phyloP scores from a whole-genome alignment of 2,329 filamentous ascomycete species.

The Fusarium fujikuroi region DNA sequence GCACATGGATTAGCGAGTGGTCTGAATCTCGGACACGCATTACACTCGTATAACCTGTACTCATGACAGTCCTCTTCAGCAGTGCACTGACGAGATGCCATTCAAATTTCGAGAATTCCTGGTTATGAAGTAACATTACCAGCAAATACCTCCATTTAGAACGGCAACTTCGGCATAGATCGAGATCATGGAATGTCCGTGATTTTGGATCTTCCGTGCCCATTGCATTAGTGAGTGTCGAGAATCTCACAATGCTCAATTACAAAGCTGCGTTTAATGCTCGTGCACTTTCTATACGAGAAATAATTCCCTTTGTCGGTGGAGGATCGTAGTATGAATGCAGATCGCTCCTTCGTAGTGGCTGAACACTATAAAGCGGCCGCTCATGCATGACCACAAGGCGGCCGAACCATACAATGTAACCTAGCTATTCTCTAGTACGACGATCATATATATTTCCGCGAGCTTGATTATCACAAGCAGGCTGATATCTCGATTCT shows the following conservation, averaged over 20 bases:
- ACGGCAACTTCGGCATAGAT: not conserved
- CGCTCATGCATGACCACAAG: not conserved
- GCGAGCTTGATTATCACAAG: not conserved
- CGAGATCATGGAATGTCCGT: not conserved
- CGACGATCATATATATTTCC: not conserved
- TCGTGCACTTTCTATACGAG: not conserved
- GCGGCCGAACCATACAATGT: not conserved
- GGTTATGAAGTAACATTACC: too few relatives aligned
- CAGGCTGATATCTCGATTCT: too few relatives aligned
- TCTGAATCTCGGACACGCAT: not conserved
- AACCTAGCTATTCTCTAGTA: not conserved
- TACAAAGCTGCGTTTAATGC: accelerated
- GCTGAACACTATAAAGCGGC: not conserved
- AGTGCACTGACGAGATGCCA: too few relatives aligned
- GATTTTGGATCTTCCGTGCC: accelerated
- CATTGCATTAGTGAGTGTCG: accelerated
- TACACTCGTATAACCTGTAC: not conserved
- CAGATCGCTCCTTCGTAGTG: not conserved
- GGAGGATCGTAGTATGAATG: not conserved
- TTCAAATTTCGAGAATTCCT: too few relatives aligned
- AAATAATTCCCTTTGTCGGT: accelerated
- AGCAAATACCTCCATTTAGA: accelerated
- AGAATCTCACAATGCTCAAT: not conserved
- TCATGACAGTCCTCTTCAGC: too few relatives aligned
- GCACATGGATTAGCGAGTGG: not conserved